phyloP scores from a whole-genome alignment of 257 asterid species.

The Scutellaria barbata region DNA sequence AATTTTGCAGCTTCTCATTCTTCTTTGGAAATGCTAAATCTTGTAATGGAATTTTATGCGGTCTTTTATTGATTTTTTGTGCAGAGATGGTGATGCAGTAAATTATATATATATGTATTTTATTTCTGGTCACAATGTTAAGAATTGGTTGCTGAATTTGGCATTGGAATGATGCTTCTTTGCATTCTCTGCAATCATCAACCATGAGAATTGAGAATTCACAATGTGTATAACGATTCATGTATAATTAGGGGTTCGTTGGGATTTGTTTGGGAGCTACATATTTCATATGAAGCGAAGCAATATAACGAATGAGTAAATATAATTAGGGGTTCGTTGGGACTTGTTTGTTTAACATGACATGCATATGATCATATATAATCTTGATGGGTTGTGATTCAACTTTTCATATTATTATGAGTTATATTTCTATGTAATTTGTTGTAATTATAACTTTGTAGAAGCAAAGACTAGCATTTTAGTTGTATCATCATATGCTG shows the following conservation, averaged over 20 bases:
- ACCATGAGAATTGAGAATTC: background rate
- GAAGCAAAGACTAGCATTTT: background rate
- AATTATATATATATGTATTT: background rate
- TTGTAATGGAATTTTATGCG: background rate
- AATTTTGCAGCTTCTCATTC: background rate
- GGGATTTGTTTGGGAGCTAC: background rate
- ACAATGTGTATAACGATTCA: background rate
- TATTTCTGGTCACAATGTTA: background rate
- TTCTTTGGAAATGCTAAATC: background rate
- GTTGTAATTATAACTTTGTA: background rate
- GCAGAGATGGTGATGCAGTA: constrained; percentile 15
- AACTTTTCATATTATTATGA: background rate
- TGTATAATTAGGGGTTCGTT: background rate
- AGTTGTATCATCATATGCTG: constrained; percentile 12
- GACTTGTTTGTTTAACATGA: background rate
- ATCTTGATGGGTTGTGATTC: background rate
- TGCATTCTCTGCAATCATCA: constrained; percentile 20
- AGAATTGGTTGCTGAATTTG: background rate
- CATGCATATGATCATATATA: background rate
- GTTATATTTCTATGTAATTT: background rate
- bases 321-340: too few species aligned
- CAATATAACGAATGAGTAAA: background rate
- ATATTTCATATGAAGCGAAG: background rate
- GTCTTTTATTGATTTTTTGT: background rate
- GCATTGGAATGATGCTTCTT: background rate